Conservation (phyloP, 1,139 yeast species). For the Scheffersomyces parashehatae region DNA sequence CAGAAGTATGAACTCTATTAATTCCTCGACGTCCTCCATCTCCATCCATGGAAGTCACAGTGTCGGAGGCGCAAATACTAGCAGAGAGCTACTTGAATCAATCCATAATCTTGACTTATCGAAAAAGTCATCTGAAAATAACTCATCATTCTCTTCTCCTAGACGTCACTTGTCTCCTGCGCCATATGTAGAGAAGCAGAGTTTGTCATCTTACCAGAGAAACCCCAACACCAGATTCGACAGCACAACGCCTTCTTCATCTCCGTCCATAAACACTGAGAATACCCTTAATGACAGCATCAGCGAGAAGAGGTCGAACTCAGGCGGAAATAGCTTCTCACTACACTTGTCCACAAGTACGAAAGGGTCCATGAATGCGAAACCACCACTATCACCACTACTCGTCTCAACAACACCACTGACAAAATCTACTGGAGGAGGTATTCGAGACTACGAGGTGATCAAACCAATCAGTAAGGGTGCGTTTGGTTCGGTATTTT, state of each 20-base stretch:
- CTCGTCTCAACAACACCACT: slow-evolving; percentile 60
- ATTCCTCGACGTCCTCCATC: neutral
- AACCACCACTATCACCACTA: slow-evolving; percentile 81
- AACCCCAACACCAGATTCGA: slow-evolving; percentile 33
- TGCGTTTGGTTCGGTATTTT: slow-evolving; percentile 93
- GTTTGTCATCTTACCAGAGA: slow-evolving; percentile 57
- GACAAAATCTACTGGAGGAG: slow-evolving; percentile 53
- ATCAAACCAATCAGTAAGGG: slow-evolving; percentile 95
- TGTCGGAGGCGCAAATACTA: neutral
- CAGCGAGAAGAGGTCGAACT: slow-evolving; percentile 16
- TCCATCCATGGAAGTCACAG: neutral
- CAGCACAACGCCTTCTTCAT: slow-evolving; percentile 49
- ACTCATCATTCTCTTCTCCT: slow-evolving; percentile 48
- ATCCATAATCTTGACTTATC: slow-evolving; percentile 5
- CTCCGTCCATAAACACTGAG: slow-evolving; percentile 22
- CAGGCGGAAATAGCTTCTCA: slow-evolving; percentile 14
- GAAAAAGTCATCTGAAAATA: slow-evolving; percentile 21
- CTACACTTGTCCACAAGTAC: slow-evolving; percentile 1
- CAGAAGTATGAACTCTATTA: neutral
- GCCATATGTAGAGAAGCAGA: slow-evolving; percentile 46
- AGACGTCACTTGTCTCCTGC: slow-evolving; percentile 58
- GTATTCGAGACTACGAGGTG: slow-evolving; percentile 85
- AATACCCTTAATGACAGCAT: slow-evolving; percentile 5
- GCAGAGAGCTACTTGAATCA: neutral
- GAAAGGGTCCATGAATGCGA: slow-evolving; percentile 14